Conservation (phyloP, 306 rosid genomes). For the Vicia faba region DNA sequence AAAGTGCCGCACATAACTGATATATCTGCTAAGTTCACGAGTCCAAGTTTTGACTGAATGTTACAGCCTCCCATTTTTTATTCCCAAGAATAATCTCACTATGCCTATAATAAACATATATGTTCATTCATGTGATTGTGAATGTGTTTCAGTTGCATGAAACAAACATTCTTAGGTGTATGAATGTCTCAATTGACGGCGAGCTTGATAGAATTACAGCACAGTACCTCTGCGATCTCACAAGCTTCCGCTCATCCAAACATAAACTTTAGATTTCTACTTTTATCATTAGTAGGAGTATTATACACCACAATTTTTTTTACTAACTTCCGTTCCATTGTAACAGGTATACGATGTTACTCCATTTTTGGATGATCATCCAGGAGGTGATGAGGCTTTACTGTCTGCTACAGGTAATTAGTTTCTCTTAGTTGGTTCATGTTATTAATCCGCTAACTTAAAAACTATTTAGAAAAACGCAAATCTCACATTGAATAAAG, state of each 20-base stretch:
- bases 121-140: neutral
- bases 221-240: no score
- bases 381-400: conserved; percentile 94
- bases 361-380: conserved; percentile 85
- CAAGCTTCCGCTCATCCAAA: no score
- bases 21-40: no score
- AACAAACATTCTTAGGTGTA: neutral
- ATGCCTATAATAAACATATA: neutral
- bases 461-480: neutral
- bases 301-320: neutral
- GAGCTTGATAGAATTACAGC: no score
- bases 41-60: no score
- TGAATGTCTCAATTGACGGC: no score
- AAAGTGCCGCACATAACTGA: no score
- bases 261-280: neutral
- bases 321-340: conserved; percentile 19
- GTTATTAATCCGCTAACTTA: neutral
- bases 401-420: conserved; percentile 66
- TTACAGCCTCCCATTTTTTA: neutral
- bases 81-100: neutral
- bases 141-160: neutral
- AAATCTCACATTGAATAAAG: no score
- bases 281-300: neutral
- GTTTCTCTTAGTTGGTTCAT: conserved; percentile 23
- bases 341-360: conserved; percentile 87